These are phyloP conservation scores for Kwoniella newhampshirensis DNA, from an alignment of 768 basidiomycete genomes.

Conservation along the genomic window DNA sequence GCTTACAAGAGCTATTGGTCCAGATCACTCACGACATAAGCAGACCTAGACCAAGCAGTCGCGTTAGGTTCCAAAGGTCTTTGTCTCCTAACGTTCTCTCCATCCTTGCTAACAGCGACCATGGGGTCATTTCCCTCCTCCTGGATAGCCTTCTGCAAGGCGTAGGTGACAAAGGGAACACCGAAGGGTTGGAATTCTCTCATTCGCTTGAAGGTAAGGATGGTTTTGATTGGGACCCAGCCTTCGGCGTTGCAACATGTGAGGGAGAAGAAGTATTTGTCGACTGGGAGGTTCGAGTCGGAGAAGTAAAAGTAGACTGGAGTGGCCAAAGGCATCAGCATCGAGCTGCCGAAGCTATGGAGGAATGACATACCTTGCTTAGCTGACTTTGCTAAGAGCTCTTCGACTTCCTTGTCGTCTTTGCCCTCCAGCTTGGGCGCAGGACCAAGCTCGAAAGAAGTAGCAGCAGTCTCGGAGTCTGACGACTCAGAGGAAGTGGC, in stretches of 20 bases:
- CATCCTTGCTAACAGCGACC: conserved; percentile 73
- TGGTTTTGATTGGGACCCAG: conserved; percentile 83
- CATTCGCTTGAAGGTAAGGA: conserved; percentile 96
- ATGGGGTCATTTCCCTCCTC: conserved; percentile 53
- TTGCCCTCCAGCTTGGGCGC: conserved; percentile 40
- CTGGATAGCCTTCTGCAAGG: conserved; percentile 57
- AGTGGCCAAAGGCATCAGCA: no score
- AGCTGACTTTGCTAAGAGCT: conserved; percentile 34
- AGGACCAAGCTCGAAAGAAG: conserved; percentile 17
- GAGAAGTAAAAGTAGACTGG: conserved; percentile 97
- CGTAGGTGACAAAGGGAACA: conserved; percentile 67
- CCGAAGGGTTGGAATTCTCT: conserved; percentile 65
- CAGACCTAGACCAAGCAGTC: conserved; percentile 74
- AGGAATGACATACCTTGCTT: conserved; percentile 49
- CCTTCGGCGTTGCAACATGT: conserved; percentile 73
- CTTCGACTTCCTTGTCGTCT: conserved; percentile 43
- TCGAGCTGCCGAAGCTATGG: no score
- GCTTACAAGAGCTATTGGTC: not conserved
- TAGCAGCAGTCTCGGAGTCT: conserved; percentile 4
- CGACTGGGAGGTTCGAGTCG: conserved; percentile 81
- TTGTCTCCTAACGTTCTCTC: conserved; percentile 69
- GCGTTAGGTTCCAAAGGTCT: conserved; percentile 71
- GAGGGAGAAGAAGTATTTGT: conserved; percentile 92
- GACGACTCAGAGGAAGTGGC: conserved; percentile 2
- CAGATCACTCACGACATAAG: conserved; percentile 75